Evolutionary conservation across 1,284 basidiomycete species (phyloP), one percentile per base, ranked within the genome.

Genomic region (Neotropicomus parvogracilis): DNA sequence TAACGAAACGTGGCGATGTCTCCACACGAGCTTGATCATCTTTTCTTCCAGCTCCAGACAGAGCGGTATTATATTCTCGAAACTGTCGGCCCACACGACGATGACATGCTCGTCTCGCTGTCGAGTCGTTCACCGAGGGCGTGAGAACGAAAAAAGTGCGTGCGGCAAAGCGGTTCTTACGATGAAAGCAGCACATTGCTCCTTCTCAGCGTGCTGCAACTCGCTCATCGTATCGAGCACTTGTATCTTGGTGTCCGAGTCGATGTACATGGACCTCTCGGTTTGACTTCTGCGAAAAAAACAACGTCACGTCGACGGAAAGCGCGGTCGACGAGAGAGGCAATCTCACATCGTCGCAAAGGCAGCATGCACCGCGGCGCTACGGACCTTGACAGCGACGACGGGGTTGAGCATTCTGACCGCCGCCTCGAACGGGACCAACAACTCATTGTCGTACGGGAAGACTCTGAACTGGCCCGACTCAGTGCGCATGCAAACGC

Each of bases 171-270:
- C 24, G 2, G 6, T n/a, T 71, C 81, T 62, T 63, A 85, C 85
- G 54, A 92, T 78, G 59, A 93, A 92, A 16, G 88, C 87, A 17
- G 85, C 89, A 56, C 82, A 84, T 62, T 92, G 89, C 53, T 91
- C 87, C 65, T 88, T 90, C 58, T 91, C 81, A 1, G 88, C 89
- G 26, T 77, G 72, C 1, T 83, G 82, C 27, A 92, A 76, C 47
- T 81, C 74, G 32, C 75, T 69, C 66, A 91, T 81, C 20, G 75
- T 77, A 46, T 85, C 77, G 43, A 88, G 59, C 35, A 88, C 77
- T 57, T 88, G 85, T 45, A 88, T 86, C 52, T 85, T 79, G 1
- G 84, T 88, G 53, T 83, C 78, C 26, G 73, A 67, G 62, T 87
- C 84, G 55, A 88, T 77, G 60, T 82, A 83, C 54, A 87, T 75